Evolutionary conservation across 2,329 filamentous ascomycete genomes (phyloP), one percentile per base, ranked within the genome.

Genomic region (Orbilia brochopaga): DNA sequence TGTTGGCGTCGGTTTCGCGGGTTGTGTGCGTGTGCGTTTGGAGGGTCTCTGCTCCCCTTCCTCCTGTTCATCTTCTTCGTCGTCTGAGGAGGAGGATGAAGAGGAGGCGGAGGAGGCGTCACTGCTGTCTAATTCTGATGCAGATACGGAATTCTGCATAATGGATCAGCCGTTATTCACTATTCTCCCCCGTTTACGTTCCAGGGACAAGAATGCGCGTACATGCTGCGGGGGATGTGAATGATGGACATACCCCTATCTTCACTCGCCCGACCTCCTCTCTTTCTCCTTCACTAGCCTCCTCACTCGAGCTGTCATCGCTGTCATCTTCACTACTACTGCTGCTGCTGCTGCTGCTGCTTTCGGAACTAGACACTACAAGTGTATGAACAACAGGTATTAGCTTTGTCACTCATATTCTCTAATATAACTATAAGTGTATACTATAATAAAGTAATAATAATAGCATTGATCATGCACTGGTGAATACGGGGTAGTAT

Each of bases 291-390:
- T 21, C 44, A 44, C 32, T 48, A 54, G 17, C 24, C 55, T 35
- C 48, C 48, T 15, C 35, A 8, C 24, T 64, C n/a, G n/a, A n/a
- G 27, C 27, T 27, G 30, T 40, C 37, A 13, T 63, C 59, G 35
- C 32, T 58, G 11, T 59, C 67, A 27, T 61, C 70, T 17, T 57
- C 65, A 23, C 60, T 69, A 24, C 63, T 73, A 24, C 56, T 67
- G 15, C 60, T 61, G 42, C 67, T 72, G 35, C 48, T 51, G 48
- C 64, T 62, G 35, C 66, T 70, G 17, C 66, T 70, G 40, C 66
- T 70, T 56, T 70, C 66, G 37, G 66, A 70, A 21, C 66, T 70
- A 5, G 67, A 72, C 21, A 72, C 67, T 72, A 61, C 10, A 54
- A 59, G 35, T 46, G 40, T 44, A n/a, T 44, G 23, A 54, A 54